Percentiles rank a stretch among this genome's conserved stretches.
These are phyloP conservation scores for Boletus rufocinnamomeus DNA, from an alignment of 768 basidiomycete species.

Conservation along the genomic window DNA sequence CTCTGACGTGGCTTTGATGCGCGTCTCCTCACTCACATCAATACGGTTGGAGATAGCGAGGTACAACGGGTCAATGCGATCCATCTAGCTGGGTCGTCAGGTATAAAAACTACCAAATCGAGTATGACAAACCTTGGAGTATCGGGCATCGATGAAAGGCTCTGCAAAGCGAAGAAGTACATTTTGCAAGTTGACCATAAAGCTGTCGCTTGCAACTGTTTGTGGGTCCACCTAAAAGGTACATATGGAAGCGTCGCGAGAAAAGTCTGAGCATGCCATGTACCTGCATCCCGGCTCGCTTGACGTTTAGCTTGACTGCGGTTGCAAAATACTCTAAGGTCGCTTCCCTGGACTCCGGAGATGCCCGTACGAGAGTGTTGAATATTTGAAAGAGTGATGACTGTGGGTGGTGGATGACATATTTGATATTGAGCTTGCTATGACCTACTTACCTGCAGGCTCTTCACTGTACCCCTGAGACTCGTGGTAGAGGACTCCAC, in stretches of 20 bases:
- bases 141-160: constrained; percentile 92
- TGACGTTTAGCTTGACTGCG: constrained; percentile 73
- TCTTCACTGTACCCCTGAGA: constrained; percentile 82
- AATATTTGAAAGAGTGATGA: constrained; percentile 82
- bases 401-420: constrained; percentile 28
- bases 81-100: constrained; percentile 56
- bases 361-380: constrained; percentile 84
- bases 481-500: constrained; percentile 83
- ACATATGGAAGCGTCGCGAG: not conserved
- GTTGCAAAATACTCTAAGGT: constrained; percentile 82
- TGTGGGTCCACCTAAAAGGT: constrained; percentile 70
- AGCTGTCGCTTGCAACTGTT: constrained; percentile 88
- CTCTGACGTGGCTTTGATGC: constrained; percentile 89
- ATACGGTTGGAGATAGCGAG: constrained; percentile 74
- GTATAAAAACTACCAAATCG: not conserved
- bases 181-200: constrained; percentile 89
- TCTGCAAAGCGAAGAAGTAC: constrained; percentile 84
- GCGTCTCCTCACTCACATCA: constrained; percentile 84
- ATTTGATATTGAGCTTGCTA: not conserved
- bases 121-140: constrained; percentile 64
- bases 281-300: constrained; percentile 90
- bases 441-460: constrained; percentile 62
- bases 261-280: not conserved
- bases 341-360: constrained; percentile 74
- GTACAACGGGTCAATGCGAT: constrained; percentile 85